phyloP scores from a whole-genome alignment of 2,329 filamentous ascomycete species.

The Aspergillus puulaauensis region DNA sequence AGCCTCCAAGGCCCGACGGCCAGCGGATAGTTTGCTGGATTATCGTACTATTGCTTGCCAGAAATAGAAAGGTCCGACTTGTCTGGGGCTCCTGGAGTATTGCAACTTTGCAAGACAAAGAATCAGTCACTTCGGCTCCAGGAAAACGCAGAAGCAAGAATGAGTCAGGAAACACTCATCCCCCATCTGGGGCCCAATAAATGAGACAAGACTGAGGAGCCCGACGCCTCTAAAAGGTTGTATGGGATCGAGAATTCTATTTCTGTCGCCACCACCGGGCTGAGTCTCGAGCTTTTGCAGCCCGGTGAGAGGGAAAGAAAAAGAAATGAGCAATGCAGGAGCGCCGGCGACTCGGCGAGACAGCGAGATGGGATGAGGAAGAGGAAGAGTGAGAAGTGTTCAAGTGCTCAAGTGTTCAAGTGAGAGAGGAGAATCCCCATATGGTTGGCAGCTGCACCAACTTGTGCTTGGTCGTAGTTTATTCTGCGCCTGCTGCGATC shows the following conservation, averaged over 20 bases:
- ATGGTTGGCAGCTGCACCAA: constrained; percentile 9
- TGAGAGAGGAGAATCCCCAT: constrained; percentile 1
- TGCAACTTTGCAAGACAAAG: background rate
- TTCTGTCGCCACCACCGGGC: background rate
- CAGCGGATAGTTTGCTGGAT: background rate
- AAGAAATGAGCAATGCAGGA: constrained; percentile 1
- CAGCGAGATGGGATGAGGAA: background rate
- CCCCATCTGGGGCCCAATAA: background rate
- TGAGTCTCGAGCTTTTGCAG: background rate
- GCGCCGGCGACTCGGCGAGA: background rate
- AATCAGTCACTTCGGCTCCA: constrained; percentile 1
- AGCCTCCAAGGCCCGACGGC: constrained; percentile 1
- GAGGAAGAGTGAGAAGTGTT: background rate
- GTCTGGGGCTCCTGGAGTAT: background rate
- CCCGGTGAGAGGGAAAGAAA: background rate
- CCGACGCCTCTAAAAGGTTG: background rate
- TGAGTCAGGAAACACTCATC: background rate
- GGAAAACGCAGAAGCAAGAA: constrained; percentile 4
- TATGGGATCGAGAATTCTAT: background rate
- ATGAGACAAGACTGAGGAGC: constrained; percentile 1
- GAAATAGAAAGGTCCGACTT: background rate
- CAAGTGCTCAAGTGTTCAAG: background rate
- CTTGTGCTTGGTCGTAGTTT: constrained; percentile 9
- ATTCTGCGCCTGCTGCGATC: background rate
- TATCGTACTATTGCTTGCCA: background rate